Evolutionary conservation across 495 filamentous ascomycete genomes (phyloP).

Genomic region (Penicillium paxilli): DNA sequence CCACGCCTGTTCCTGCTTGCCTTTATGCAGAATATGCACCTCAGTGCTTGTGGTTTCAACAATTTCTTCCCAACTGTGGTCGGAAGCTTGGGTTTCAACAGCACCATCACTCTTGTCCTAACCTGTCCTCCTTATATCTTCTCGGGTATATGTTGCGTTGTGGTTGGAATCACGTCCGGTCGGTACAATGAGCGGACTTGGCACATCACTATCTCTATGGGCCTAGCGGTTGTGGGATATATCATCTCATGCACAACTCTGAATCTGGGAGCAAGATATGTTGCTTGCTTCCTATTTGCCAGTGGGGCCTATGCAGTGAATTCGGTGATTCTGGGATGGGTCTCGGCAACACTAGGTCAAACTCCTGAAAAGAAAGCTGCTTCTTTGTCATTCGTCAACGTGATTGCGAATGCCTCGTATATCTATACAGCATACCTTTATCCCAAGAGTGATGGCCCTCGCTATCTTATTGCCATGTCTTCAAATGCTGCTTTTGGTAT

Average conservation of each 20-base stretch:
- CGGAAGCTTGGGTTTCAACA: slow-evolving; percentile 50
- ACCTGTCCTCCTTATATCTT: slow-evolving; percentile 54
- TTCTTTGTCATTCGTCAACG: slow-evolving; percentile 7
- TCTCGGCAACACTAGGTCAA: slow-evolving; percentile 51
- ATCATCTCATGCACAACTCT: slow-evolving; percentile 42
- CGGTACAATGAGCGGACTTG: slow-evolving; percentile 47
- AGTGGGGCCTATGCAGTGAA: slow-evolving; percentile 45
- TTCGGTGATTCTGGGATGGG: slow-evolving; percentile 54
- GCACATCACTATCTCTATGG: slow-evolving; percentile 40
- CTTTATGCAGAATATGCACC: slow-evolving; percentile 27
- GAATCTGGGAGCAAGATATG: slow-evolving; percentile 47
- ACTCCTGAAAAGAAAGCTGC: slow-evolving; percentile 44
- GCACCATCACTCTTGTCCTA: slow-evolving; percentile 51
- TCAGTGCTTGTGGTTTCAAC: slow-evolving; percentile 26
- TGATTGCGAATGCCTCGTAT: slow-evolving; percentile 5
- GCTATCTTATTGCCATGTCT: slow-evolving; percentile 2
- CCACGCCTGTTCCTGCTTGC: slow-evolving; percentile 11
- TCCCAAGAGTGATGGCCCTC: slow-evolving; percentile 3
- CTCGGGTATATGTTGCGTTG: slow-evolving; percentile 42
- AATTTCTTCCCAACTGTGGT: slow-evolving; percentile 59
- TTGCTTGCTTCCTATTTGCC: slow-evolving; percentile 52
- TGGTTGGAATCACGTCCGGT: slow-evolving; percentile 41
- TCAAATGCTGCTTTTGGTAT: not conserved
- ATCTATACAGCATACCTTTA: not conserved
- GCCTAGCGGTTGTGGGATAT: slow-evolving; percentile 46